Percentiles rank a stretch among this genome's conserved stretches.
Evolutionary conservation across 2,329 filamentous ascomycete species (phyloP).

Genomic region (Mycosphaerella sp.): DNA sequence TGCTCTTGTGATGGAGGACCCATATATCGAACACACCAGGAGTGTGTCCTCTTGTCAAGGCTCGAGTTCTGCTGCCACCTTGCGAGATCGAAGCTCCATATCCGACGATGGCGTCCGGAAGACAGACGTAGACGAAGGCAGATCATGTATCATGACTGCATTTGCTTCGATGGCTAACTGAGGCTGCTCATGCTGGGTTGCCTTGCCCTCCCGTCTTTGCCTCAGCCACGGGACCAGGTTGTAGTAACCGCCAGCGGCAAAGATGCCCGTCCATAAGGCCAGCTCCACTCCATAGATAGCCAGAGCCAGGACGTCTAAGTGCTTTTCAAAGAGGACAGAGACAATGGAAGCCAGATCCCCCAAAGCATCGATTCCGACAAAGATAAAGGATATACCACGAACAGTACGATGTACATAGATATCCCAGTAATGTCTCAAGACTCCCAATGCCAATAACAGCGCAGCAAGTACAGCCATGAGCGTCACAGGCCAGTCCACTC

Average conservation of each 20-base stretch:
- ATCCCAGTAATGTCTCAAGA: conserved; percentile 63
- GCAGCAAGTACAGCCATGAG: conserved; percentile 63
- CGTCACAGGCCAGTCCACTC: conserved; percentile 55
- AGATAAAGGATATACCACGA: conserved; percentile 65
- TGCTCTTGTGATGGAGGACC: neutral
- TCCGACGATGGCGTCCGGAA: conserved; percentile 52
- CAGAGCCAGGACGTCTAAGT: conserved; percentile 56
- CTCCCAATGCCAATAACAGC: conserved; percentile 57
- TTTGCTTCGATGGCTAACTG: neutral
- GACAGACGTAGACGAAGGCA: conserved; percentile 58
- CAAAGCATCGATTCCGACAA: conserved; percentile 62
- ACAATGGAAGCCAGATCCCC: conserved; percentile 63
- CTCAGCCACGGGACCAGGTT: conserved; percentile 56
- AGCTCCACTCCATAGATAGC: conserved; percentile 63
- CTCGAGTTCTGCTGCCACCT: conserved; percentile 3
- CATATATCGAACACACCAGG: no score
- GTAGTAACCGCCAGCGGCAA: conserved; percentile 59
- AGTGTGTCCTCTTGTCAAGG: neutral
- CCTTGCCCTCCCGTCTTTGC: conserved; percentile 26
- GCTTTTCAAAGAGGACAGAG: conserved; percentile 57
- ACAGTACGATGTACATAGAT: conserved; percentile 62
- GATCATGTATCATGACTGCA: conserved; percentile 41
- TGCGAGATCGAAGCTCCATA: conserved; percentile 26
- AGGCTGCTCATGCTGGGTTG: neutral
- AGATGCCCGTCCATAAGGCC: conserved; percentile 60